Evolutionary conservation across 306 rosid species (phyloP), one percentile per base, ranked within the genome.

Genomic region (Herpetospermum pedunculosum): DNA sequence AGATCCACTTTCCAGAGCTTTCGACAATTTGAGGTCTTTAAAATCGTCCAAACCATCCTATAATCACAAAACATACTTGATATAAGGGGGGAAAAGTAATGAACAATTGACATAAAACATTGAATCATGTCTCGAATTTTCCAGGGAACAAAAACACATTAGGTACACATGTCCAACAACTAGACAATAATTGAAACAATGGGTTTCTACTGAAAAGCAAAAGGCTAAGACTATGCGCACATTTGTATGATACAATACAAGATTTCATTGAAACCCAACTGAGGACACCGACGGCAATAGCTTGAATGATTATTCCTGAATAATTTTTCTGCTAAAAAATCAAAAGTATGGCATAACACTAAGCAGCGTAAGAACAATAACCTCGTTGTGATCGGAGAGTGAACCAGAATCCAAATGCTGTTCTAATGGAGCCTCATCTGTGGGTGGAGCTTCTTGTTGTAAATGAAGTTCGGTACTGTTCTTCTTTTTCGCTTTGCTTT

Each of bases 1-100:
- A 0, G 79, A 77, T 32, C 30, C 81, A 65, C 55, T 75, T 59
- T 41, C 73, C 72, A 40, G 84, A 59, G 70, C 53, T 77, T 80
- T 84, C 23, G 82, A 76, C 34, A 80, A 82, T 47, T 72, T 53
- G 38, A 77, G 69, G 7, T 82, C 68, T 52, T 81, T 79, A 78
- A 37, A 74, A 75, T 80, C 85, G 10, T 59, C 77, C 8, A 30
- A 70, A 23, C 62, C 44, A 69, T 65, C 83, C 87, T 81, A 34
- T 10, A 47, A 77, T 29, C 25, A 71, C 9, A 78, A 70, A 77
- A 80, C 19, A n/a, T 26, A 57, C 2, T 26, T 9, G 63, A 23
- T 55, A 55, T 10, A 13, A 57, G n/a, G n/a, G 64, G 9, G 37
- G 28, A 55, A 21, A 57, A 28, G 37, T 11, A 57, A 57, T 5